phyloP scores from a whole-genome alignment of 2,329 filamentous ascomycete genomes.

The Cladosporium colombiae region DNA sequence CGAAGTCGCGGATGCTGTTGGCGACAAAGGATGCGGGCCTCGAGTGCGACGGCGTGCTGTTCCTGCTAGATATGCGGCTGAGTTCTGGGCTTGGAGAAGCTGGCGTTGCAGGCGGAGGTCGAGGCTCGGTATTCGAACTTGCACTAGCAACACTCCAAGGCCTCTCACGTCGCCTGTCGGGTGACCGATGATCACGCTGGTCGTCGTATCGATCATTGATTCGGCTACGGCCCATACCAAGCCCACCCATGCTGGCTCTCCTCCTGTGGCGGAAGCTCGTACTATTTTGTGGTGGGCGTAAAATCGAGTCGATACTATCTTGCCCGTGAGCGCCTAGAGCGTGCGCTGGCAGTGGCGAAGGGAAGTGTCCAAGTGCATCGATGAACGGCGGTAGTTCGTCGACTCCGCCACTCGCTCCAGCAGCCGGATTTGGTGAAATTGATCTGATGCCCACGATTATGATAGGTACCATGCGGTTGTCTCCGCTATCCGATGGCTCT shows the following conservation, averaged over 20 bases:
- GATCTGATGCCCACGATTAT: slow-evolving; percentile 70
- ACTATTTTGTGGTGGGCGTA: slow-evolving; percentile 56
- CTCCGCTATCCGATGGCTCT: slow-evolving; percentile 28
- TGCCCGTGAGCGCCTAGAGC: slow-evolving; percentile 40
- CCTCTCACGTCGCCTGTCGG: slow-evolving; percentile 43
- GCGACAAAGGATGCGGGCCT: slow-evolving; percentile 36
- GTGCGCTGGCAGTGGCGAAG: slow-evolving; percentile 39
- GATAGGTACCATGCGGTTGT: slow-evolving; percentile 65
- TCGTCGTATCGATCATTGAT: slow-evolving; percentile 46
- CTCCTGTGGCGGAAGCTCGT: slow-evolving; percentile 57
- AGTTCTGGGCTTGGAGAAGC: slow-evolving; percentile 57
- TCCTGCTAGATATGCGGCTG: slow-evolving; percentile 48
- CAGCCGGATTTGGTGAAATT: slow-evolving; percentile 55
- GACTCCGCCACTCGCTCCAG: slow-evolving; percentile 38
- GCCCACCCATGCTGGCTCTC: slow-evolving; percentile 56
- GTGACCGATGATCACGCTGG: slow-evolving; percentile 53
- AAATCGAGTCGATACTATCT: slow-evolving; percentile 51
- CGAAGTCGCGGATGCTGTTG: slow-evolving; percentile 35
- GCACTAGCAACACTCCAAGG: slow-evolving; percentile 40
- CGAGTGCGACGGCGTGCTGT: slow-evolving; percentile 36
- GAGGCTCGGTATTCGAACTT: slow-evolving; percentile 45
- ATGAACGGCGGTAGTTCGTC: slow-evolving; percentile 54
- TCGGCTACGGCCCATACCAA: slow-evolving; percentile 39
- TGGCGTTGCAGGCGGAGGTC: slow-evolving; percentile 64
- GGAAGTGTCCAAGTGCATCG: slow-evolving; percentile 53